Conservation (phyloP, 805 yeast species). For the Barnettozyma populi region DNA sequence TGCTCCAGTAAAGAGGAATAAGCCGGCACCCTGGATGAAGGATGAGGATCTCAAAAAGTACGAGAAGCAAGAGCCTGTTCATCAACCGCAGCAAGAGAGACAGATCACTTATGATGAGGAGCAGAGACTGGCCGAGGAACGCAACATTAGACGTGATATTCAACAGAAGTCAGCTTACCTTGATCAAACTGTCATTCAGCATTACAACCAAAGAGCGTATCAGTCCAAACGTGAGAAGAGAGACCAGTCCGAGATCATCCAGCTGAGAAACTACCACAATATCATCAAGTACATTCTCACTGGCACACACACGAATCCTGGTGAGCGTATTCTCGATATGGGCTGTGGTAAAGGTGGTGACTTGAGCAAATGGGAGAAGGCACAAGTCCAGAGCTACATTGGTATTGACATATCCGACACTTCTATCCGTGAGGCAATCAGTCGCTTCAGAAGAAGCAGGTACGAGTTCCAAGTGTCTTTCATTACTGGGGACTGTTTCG, state of each 20-base stretch:
- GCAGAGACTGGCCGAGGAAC: slow-evolving; percentile 18
- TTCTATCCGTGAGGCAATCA: slow-evolving; percentile 77
- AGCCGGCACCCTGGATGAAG: slow-evolving; percentile 14
- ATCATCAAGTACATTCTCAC: slow-evolving; percentile 84
- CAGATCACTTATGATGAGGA: slow-evolving; percentile 7
- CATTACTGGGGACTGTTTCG: slow-evolving; percentile 90
- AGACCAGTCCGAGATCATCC: slow-evolving; percentile 75
- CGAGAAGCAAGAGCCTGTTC: not conserved
- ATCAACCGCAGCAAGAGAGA: not conserved
- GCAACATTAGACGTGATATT: slow-evolving; percentile 22
- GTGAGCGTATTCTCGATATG: slow-evolving; percentile 66
- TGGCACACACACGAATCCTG: slow-evolving; percentile 53
- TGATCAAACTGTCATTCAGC: slow-evolving; percentile 69
- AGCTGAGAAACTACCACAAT: slow-evolving; percentile 84
- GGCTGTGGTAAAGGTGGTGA: slow-evolving; percentile 99
- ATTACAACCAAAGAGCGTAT: slow-evolving; percentile 80
- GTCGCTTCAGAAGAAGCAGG: slow-evolving; percentile 58
- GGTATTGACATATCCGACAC: slow-evolving; percentile 92
- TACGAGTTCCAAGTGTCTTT: slow-evolving; percentile 70
- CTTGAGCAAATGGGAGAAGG: slow-evolving; percentile 78
- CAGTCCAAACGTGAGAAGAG: slow-evolving; percentile 59
- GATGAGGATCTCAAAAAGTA: slow-evolving; percentile 10
- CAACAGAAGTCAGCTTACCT: slow-evolving; percentile 27
- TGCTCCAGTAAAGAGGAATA: not conserved
- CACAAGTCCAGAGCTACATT: slow-evolving; percentile 66